A percentile compares a stretch with the other conserved stretches of the same genome.
Conservation (phyloP, 345 rosid species). For the Corymbia maculata region DNA sequence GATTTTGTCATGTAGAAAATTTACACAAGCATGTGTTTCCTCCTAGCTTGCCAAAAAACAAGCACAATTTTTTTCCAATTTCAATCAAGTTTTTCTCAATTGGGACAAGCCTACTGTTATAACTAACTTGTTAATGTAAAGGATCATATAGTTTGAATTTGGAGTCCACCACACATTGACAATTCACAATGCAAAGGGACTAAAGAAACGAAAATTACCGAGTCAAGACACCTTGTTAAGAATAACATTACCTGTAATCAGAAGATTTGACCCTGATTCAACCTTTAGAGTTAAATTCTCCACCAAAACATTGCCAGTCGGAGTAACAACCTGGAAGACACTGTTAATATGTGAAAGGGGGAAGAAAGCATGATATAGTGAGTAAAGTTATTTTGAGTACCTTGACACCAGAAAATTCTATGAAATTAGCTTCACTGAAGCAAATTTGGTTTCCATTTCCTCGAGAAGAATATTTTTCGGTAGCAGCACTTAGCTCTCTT, state of each 20-base stretch:
- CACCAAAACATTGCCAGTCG: conserved; percentile 88
- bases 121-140: not conserved
- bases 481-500: conserved; percentile 58
- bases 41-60: not conserved
- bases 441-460: conserved; percentile 64
- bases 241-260: conserved; percentile 79
- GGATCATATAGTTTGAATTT: not conserved
- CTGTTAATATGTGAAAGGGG: not conserved
- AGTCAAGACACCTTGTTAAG: not conserved
- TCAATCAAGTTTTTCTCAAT: not conserved
- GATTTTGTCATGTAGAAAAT: not conserved
- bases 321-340: conserved; percentile 81
- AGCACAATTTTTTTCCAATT: not conserved
- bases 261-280: conserved; percentile 87
- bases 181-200: not conserved
- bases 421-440: conserved; percentile 80
- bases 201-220: not conserved
- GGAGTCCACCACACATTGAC: not conserved
- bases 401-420: conserved; percentile 94
- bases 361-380: not conserved
- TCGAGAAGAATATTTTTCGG: conserved; percentile 49
- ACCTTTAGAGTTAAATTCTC: conserved; percentile 81
- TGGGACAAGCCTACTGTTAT: not conserved
- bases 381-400: conserved; percentile 27
- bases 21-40: not conserved